These are phyloP conservation scores for Prunus dulcis DNA, from an alignment of 306 rosid species.

Conservation along the genomic window DNA sequence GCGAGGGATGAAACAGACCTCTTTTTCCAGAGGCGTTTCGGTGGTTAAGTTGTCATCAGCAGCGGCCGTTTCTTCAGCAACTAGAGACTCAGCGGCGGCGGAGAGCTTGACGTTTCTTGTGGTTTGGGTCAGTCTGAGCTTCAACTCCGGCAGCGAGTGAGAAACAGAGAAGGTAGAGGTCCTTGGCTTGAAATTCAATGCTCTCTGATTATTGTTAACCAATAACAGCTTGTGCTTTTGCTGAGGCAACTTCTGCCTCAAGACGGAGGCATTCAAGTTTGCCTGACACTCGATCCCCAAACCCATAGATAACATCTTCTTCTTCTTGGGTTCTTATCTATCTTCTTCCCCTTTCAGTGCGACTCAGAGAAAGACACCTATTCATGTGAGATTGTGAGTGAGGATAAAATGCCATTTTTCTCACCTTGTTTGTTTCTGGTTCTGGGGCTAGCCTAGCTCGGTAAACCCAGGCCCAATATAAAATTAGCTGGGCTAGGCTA, in stretches of 20 bases:
- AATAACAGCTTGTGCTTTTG: background rate
- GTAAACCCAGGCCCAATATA: background rate
- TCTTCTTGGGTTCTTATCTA: background rate
- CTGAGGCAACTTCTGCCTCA: background rate
- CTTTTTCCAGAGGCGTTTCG: slow-evolving; percentile 22
- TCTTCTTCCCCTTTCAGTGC: background rate
- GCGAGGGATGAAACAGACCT: slow-evolving; percentile 27
- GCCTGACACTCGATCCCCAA: slow-evolving; percentile 32
- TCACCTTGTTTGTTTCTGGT: background rate
- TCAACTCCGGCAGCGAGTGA: slow-evolving; percentile 15
- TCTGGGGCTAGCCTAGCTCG: background rate
- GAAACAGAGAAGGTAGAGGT: slow-evolving; percentile 6
- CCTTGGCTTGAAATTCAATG: slow-evolving; percentile 16
- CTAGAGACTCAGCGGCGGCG: slow-evolving; percentile 37
- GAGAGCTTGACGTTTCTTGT: slow-evolving; percentile 9
- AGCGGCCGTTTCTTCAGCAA: slow-evolving; percentile 24
- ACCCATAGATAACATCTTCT: slow-evolving; percentile 37
- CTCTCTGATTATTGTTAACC: background rate
- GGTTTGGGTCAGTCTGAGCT: background rate
- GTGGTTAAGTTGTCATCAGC: slow-evolving; percentile 14
- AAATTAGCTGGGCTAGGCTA: background rate
- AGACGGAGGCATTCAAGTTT: slow-evolving; percentile 24
- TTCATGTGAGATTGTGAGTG: background rate
- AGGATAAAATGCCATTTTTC: background rate
- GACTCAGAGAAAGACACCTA: background rate